Evolutionary conservation across 495 filamentous ascomycete species (phyloP).

Genomic region (Astrocystis sublimbata): DNA sequence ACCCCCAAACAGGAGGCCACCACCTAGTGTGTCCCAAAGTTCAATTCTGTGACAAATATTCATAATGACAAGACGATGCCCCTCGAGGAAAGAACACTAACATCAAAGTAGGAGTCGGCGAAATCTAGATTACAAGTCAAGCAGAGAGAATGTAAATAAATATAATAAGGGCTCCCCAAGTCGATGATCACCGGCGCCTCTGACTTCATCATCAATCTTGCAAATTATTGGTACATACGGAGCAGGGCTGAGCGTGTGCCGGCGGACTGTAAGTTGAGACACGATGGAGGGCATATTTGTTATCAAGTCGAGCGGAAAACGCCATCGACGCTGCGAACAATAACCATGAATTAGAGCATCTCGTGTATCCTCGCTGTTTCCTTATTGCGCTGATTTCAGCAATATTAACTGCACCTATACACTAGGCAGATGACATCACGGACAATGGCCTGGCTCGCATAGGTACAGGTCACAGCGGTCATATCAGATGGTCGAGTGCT

Average conservation of each 20-base stretch:
- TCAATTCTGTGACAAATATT: not conserved
- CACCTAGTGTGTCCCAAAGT: not conserved
- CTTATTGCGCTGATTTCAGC: not conserved
- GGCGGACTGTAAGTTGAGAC: slow-evolving; percentile 48
- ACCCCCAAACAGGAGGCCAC: not conserved
- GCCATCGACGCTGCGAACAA: not conserved
- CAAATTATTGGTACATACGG: slow-evolving; percentile 42
- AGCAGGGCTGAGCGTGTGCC: slow-evolving; percentile 40
- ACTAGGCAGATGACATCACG: not conserved
- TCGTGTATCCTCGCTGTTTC: not conserved
- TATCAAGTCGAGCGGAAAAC: slow-evolving; percentile 29
- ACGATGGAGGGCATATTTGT: slow-evolving; percentile 41
- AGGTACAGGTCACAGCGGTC: not conserved
- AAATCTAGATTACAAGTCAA: not conserved
- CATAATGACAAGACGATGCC: not conserved
- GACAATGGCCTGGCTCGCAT: not conserved
- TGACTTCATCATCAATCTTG: slow-evolving; percentile 34
- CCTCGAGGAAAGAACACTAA: not conserved
- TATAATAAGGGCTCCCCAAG: not conserved
- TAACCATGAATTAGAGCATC: not conserved
- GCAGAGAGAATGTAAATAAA: slow-evolving; percentile 21
- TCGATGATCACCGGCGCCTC: slow-evolving; percentile 9
- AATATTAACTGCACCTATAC: not conserved
- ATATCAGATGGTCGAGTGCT: not conserved
- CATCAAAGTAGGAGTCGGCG: not conserved